Evolutionary conservation across 306 rosid genomes (phyloP), one percentile per base, ranked within the genome.

Genomic region (Cucumis hystrix): DNA sequence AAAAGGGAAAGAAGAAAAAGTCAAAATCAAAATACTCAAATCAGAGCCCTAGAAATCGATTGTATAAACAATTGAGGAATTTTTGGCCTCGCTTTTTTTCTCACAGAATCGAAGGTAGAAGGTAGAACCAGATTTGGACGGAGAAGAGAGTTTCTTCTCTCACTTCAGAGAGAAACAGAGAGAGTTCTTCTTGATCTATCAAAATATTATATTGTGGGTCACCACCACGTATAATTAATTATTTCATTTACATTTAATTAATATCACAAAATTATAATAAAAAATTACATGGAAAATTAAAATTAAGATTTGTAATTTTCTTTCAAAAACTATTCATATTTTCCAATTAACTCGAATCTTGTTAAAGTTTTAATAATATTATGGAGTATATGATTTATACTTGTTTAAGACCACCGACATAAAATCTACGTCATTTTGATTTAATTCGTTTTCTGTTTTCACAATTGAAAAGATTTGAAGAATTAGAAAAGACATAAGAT

Each of bases 111-210:
- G 21, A 72, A 28, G 45, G 10, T 49, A 28, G 21, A 72, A 28
- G 45, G 10, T 49, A 28, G 28, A 51, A 14, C 57, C 62, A 72
- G 77, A 72, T 72, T 72, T 52, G 77, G 47, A 28, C 43, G 77
- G 77, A 51, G 43, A 72, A 72, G 17, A 51, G 5, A 49, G 61
- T 52, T 72, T 51, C 57, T 71, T 72, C 77, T 72, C 77, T 49
- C 77, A 72, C 76, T 14, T 40, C 14, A 43, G 43, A 51, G 15
- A 49, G 52, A 11, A 54, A 41, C n/a, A 45, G 37, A 45, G 57
- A 20, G 74, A 18, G 13, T 67, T 67, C 55, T 51, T 39, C 12
- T 45, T 68, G 55, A 43, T 45, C 39, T 69, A 47, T 47, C 5
- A 23, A 51, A 72, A 10, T 28, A 68, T 43, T 43, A 72, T 51